A percentile compares a stretch with the other conserved stretches of the same genome.
Evolutionary conservation across 441 rosid genomes (phyloP).

Genomic region (Adansonia madagascariensis): DNA sequence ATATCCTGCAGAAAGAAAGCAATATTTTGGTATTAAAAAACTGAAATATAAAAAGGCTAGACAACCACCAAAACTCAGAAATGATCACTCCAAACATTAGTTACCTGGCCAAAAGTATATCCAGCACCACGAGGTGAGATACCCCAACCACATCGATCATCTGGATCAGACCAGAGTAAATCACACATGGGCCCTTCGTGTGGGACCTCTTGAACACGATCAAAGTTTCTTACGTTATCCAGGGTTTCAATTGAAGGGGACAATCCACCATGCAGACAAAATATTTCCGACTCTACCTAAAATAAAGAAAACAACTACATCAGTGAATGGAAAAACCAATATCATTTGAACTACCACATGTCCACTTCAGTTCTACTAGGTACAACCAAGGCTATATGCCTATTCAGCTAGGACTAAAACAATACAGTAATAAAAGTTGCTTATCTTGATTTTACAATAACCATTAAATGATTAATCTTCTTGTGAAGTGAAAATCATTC

Average conservation of each 20-base stretch:
- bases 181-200: constrained; percentile 86
- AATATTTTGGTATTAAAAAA: neutral
- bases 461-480: neutral
- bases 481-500: neutral
- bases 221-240: constrained; percentile 73
- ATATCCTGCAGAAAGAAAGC: constrained; percentile 54
- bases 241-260: constrained; percentile 84
- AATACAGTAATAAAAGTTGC: neutral
- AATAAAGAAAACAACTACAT: constrained; percentile 12
- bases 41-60: constrained; percentile 14
- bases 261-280: constrained; percentile 79
- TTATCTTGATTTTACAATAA: no score
- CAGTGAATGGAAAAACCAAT: constrained; percentile 8
- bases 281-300: constrained; percentile 80
- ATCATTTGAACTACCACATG: neutral
- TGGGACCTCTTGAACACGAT: constrained; percentile 77
- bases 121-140: constrained; percentile 83
- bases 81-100: neutral
- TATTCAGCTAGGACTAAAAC: neutral
- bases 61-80: neutral
- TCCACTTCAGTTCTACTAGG: neutral
- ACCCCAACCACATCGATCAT: constrained; percentile 78
- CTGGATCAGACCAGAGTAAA: constrained; percentile 78
- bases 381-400: constrained; percentile 13
- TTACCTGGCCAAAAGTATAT: constrained; percentile 77